Base-by-base conservation (phyloP, 305 asterid genomes). In the Fraxinus sp. region DNA sequence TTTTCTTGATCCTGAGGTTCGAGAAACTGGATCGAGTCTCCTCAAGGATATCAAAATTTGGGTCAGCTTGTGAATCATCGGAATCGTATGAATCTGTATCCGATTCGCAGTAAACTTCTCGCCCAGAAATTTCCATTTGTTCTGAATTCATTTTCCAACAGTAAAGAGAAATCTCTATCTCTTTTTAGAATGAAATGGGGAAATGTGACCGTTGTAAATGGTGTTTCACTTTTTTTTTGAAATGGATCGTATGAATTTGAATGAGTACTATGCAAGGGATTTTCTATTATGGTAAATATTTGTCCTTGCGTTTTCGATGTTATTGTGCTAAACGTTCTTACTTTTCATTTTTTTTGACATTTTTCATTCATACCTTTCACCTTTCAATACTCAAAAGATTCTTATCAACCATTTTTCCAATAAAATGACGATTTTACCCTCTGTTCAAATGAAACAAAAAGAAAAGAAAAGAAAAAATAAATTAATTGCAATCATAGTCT, bases 41-140 rank as follows among this genome's bases (percentile, higher is more conserved):
- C 86, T 91, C 93, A 52, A 87, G 73, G 80, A 81, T 55, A 55
- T 84, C 90, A 75, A 91, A 93, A 83, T 52, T 79, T 28, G 98
- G 97, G 52, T 91, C 97, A 6, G 85, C 83, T 36, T 46, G 86
- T 13, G 92, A 89, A 83, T 91, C 94, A 84, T 92, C 92, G 10
- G 64, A 55, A n/a, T 55, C 8, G n/a, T 79, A 83, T 3, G 77
- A 35, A 36, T 87, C 88, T 14, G 83, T 66, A 55, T 89, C 91
- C 3, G 88, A 88, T 80, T 84, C 90, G 46, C 20, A 73, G 49
- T 33, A 80, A 43, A 11, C 4, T 20, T 71, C 82, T 32, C 79
- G 43, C 80, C 77, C 84, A 1, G 79, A 49, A 9, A 18, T 32
- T 26, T 78, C 92, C 91, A 90, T 90, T 22, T 70, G 24, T 73